These are phyloP conservation scores for Rhodotorula graminis DNA, from an alignment of 768 basidiomycete species.

Conservation along the genomic window DNA sequence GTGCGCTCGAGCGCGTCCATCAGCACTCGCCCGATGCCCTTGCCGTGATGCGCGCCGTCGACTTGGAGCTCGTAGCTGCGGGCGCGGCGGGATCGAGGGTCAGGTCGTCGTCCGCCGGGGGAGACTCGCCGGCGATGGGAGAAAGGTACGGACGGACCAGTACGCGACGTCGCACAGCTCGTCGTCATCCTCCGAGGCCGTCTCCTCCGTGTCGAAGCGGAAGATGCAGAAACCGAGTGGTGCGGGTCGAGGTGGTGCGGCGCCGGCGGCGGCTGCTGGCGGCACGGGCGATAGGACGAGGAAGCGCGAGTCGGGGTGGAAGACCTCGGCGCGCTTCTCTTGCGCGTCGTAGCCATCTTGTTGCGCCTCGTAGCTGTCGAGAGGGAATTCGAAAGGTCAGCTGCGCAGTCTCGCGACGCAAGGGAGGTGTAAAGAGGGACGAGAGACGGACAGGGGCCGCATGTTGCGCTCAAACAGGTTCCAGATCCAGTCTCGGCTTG, in stretches of 20 bases:
- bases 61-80: constrained; percentile 75
- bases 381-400: background rate
- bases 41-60: constrained; percentile 49
- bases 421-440: background rate
- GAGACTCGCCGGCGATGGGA: too few relatives aligned
- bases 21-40: constrained; percentile 60
- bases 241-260: background rate
- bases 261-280: background rate
- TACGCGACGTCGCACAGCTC: constrained; percentile 54
- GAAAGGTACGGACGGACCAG: constrained; percentile 62
- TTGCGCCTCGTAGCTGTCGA: constrained; percentile 55
- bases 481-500: constrained; percentile 55
- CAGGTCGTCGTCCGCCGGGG: background rate
- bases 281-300: constrained; percentile 49
- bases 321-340: constrained; percentile 60
- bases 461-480: constrained; percentile 58
- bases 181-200: constrained; percentile 40
- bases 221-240: constrained; percentile 57
- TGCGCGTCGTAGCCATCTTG: constrained; percentile 64
- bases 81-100: background rate
- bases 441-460: constrained; percentile 48
- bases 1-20: constrained; percentile 55
- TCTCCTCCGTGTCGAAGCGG: constrained; percentile 66
- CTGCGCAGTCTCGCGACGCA: background rate
- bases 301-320: constrained; percentile 60